Evolutionary conservation across 176 grass and related monocot species (phyloP), one percentile per base, ranked within the genome.

Genomic region (Aegilops tauschii): DNA sequence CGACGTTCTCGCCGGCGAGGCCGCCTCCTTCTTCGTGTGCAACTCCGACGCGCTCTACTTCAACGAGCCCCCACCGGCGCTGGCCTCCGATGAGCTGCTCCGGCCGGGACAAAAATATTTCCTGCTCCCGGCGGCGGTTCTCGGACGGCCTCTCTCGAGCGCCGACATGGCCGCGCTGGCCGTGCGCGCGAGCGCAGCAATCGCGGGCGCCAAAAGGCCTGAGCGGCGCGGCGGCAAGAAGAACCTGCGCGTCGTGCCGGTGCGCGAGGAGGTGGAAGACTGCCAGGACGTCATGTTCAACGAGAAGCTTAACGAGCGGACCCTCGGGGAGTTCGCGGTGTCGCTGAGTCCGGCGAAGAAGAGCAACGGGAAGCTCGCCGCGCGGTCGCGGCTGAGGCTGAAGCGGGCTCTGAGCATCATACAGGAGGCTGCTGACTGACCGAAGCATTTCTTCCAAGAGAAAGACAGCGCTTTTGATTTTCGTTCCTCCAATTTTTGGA

Each of bases 41-140:
- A 89, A 73, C 59, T 91, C 93, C 14, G 91, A 95, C 81, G 80
- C 36, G 36, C 93, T 95, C 30, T 93, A 93, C 82, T 93, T 95
- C 49, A 82, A 89, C 82, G 50, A 85, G 12, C 17, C 18, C 58
- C 64, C 87, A 12, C 78, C 80, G 4, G 70, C 83, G 10, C 29
- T 93, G 56, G 29, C 18, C 5, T 58, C 70, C 10, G 35, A 65
- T 9, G 86, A 95, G 23, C 30, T 40, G 76, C 86, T 93, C 45
- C 86, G 17, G 29, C 80, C 58, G 1, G 88, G 77, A 1, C 86
- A 93, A 25, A 80, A 93, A 17, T 95, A 93, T 45, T 93, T 95
- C 77, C 31, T 93, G 17, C 93, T 95, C 17, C 93, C 86, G 5
- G 23, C 65, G 1, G 73, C 91, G 10, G n/a, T 79, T 65, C 80